phyloP scores from a whole-genome alignment of 1,139 yeast species.

The Pichia sp. region DNA sequence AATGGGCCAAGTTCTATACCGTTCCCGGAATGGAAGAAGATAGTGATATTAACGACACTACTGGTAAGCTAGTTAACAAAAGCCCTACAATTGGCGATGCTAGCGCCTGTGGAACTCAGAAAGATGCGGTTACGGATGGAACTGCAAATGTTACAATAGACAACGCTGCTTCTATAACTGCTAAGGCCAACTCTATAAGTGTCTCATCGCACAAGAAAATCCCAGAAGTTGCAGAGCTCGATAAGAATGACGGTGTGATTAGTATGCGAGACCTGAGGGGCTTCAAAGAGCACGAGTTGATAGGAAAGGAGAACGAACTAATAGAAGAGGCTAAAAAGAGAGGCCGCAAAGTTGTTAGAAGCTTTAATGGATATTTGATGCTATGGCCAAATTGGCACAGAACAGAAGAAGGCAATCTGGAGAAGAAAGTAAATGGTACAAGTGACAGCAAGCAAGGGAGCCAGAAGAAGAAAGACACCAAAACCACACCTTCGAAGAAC shows the following conservation, averaged over 20 bases:
- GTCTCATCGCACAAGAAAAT: background rate
- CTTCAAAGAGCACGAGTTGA: conserved; percentile 11
- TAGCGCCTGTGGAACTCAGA: background rate
- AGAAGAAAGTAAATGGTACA: background rate
- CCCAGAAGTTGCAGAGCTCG: conserved; percentile 2
- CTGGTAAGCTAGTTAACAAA: background rate
- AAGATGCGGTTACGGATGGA: background rate
- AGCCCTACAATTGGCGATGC: background rate
- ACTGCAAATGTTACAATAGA: background rate
- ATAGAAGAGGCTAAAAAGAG: conserved; percentile 4
- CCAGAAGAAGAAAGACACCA: background rate
- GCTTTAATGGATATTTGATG: conserved; percentile 19
- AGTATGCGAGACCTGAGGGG: conserved; percentile 16
- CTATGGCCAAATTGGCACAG: conserved; percentile 17
- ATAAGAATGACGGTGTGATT: conserved; percentile 3
- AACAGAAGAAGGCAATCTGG: conserved; percentile 10
- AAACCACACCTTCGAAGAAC: background rate
- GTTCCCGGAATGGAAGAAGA: background rate
- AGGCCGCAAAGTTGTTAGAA: conserved; percentile 12
- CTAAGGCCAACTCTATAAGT: background rate
- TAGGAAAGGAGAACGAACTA: conserved; percentile 6
- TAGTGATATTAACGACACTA: too few species aligned
- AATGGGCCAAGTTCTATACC: conserved; percentile 14
- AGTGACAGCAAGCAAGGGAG: background rate
- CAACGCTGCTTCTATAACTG: background rate